These are phyloP conservation scores for Russula dissimulans DNA, from an alignment of 768 basidiomycete genomes.

Conservation along the genomic window DNA sequence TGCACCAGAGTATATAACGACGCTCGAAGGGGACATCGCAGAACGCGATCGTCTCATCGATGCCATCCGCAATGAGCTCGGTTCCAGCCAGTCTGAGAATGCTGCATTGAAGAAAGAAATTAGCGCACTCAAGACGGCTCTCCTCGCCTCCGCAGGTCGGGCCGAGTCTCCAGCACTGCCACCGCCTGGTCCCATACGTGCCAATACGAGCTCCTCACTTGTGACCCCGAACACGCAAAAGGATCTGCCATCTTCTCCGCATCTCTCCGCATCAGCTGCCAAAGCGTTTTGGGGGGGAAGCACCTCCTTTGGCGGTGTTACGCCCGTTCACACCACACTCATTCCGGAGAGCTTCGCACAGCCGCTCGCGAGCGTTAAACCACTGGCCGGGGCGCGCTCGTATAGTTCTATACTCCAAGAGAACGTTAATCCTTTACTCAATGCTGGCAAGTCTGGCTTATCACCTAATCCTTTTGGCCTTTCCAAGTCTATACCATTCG, in stretches of 20 bases:
- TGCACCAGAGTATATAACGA: slow-evolving; percentile 79
- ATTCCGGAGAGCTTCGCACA: slow-evolving; percentile 46
- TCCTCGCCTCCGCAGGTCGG: slow-evolving; percentile 56
- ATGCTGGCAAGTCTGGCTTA: slow-evolving; percentile 31
- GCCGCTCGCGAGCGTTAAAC: slow-evolving; percentile 10
- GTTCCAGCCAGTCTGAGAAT: slow-evolving; percentile 73
- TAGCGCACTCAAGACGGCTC: slow-evolving; percentile 58
- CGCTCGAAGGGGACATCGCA: slow-evolving; percentile 88
- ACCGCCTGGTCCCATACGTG: slow-evolving; percentile 34
- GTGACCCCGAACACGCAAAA: slow-evolving; percentile 69
- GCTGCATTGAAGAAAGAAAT: slow-evolving; percentile 73
- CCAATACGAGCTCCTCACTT: slow-evolving; percentile 25
- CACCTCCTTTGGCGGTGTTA: slow-evolving; percentile 54
- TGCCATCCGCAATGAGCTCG: slow-evolving; percentile 77
- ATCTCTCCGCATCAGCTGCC: slow-evolving; percentile 30
- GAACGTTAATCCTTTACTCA: slow-evolving; percentile 71
- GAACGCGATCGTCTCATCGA: slow-evolving; percentile 88
- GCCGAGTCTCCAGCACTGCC: slow-evolving; percentile 35
- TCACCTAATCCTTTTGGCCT: slow-evolving; percentile 23
- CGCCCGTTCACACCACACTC: slow-evolving; percentile 77
- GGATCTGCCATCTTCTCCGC: slow-evolving; percentile 59
- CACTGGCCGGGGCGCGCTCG: slow-evolving; percentile 16
- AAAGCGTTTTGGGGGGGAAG: slow-evolving; percentile 75
- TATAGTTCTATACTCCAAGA: slow-evolving; percentile 40
- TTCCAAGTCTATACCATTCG: slow-evolving; percentile 44